These are phyloP conservation scores for Wickerhamiella kurtzmanii DNA, from an alignment of 805 yeast species.

Conservation along the genomic window DNA sequence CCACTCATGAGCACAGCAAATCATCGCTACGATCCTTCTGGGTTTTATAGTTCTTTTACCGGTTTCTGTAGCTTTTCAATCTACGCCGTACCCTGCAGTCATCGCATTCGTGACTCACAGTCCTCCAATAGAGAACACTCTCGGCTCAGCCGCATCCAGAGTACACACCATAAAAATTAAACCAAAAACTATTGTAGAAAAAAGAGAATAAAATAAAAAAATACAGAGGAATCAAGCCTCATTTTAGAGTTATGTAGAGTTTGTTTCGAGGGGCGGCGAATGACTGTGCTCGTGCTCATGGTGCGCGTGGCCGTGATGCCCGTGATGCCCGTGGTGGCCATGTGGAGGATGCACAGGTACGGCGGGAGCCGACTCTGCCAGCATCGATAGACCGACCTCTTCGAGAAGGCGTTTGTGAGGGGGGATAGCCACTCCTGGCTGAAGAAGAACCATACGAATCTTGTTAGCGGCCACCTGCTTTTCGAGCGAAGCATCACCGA, in stretches of 20 bases:
- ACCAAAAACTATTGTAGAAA: too few species aligned
- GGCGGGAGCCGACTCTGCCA: background rate
- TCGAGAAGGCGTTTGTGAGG: conserved; percentile 79
- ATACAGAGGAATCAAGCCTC: background rate
- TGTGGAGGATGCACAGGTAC: background rate
- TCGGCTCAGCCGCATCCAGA: too few species aligned
- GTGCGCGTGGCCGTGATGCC: too few species aligned
- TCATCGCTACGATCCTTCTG: too few species aligned
- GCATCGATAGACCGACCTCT: conserved; percentile 59
- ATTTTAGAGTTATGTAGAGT: background rate
- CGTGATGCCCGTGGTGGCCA: background rate
- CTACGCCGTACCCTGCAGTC: too few species aligned
- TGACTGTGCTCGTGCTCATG: background rate
- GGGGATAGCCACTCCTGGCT: conserved; percentile 36
- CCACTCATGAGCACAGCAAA: too few species aligned
- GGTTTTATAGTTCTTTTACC: too few species aligned
- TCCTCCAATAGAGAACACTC: too few species aligned
- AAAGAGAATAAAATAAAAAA: background rate
- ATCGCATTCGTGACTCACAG: too few species aligned
- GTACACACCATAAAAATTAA: background rate
- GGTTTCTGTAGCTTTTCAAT: too few species aligned
- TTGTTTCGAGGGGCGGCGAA: background rate
- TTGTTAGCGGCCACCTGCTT: conserved; percentile 47
- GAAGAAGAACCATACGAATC: conserved; percentile 49
- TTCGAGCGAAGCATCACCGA: conserved; percentile 37